Evolutionary conservation across 345 rosid genomes (phyloP).

Genomic region (Angophora floribunda): DNA sequence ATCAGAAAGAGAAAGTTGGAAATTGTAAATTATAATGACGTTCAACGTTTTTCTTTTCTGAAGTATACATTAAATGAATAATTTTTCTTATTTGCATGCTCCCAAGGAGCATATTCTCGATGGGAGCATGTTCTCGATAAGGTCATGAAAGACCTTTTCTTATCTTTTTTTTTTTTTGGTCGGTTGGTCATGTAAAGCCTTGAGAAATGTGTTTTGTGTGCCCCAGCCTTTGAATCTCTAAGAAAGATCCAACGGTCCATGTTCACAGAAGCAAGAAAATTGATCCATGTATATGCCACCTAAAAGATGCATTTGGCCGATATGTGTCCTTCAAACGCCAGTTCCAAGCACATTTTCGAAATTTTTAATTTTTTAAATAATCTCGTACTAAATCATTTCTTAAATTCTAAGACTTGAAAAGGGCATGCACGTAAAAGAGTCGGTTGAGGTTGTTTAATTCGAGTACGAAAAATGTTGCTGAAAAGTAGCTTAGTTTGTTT

Average conservation of each 20-base stretch:
- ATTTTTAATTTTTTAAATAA: not conserved
- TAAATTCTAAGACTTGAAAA: not conserved
- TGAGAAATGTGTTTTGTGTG: not conserved
- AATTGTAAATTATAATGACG: not conserved
- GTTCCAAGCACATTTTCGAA: conserved; percentile 7
- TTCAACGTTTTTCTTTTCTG: not conserved
- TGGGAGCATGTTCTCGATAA: not conserved
- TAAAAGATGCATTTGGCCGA: not conserved
- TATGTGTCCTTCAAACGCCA: conserved; percentile 1
- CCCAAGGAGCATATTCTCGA: not conserved
- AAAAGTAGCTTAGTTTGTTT: not conserved
- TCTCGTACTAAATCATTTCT: not conserved
- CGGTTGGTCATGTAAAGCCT: not conserved
- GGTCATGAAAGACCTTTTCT: not conserved
- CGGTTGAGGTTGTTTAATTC: not conserved
- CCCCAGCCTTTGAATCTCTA: not conserved
- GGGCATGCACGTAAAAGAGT: not conserved
- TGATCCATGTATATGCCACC: not conserved
- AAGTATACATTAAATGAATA: not conserved
- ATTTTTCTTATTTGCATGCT: not conserved
- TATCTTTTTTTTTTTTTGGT: too few relatives aligned
- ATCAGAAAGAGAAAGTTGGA: not conserved
- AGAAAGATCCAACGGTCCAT: not conserved
- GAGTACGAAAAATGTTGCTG: not conserved
- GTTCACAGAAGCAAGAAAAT: not conserved